Percentiles rank a stretch among this genome's conserved stretches.
These are phyloP conservation scores for Fusarium concolor DNA, from an alignment of 2,329 filamentous ascomycete genomes.

Conservation along the genomic window DNA sequence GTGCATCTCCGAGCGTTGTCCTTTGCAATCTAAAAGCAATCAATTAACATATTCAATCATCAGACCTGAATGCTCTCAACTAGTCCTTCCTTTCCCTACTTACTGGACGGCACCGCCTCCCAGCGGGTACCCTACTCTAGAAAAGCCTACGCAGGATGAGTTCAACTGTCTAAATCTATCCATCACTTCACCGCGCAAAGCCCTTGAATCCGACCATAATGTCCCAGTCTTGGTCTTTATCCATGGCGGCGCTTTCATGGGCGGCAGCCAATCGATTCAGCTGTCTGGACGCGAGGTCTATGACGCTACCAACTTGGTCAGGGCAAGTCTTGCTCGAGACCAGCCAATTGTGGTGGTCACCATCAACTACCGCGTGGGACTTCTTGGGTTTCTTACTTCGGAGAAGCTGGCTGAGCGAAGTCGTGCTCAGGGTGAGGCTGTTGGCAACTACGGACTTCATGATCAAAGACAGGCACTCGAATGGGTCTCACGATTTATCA, in stretches of 20 bases:
- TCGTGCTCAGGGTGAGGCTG: background rate
- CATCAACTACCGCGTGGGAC: background rate
- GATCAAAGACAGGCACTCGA: background rate
- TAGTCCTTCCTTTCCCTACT: background rate
- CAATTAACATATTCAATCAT: background rate
- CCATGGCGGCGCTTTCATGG: background rate
- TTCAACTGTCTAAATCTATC: background rate
- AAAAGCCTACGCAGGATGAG: background rate
- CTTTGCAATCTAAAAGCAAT: background rate
- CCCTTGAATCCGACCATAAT: background rate
- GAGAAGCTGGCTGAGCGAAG: background rate
- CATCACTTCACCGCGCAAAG: background rate
- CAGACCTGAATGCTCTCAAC: background rate
- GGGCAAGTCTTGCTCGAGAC: background rate
- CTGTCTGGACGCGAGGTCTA: background rate
- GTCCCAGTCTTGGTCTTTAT: background rate
- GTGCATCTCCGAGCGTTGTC: accelerated
- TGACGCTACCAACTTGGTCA: background rate
- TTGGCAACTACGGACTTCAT: background rate
- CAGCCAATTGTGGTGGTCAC: background rate
- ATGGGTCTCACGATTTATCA: background rate
- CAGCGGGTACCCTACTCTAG: background rate
- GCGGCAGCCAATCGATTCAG: background rate
- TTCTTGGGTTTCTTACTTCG: background rate
- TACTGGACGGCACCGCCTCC: background rate